Evolutionary conservation across 73 alveolate genomes (phyloP).

Genomic region (Paramecium caudatum): DNA sequence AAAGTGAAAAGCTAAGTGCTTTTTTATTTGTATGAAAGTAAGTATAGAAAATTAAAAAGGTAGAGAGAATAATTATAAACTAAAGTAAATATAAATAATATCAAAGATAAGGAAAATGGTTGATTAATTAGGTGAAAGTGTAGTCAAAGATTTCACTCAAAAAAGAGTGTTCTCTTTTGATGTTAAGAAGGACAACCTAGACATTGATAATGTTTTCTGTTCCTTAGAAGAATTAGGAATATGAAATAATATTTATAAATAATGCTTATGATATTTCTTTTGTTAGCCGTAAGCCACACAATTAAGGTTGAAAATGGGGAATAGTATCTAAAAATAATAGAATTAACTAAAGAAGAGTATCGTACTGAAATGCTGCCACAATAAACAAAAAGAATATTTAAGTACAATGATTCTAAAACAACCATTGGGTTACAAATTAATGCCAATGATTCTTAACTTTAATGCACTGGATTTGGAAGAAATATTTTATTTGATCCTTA

Average conservation of each 20-base stretch:
- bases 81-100: slow-evolving; percentile 65
- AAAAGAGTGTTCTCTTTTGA: slow-evolving; percentile 71
- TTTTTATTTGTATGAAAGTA: slow-evolving; percentile 78
- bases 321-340: neutral
- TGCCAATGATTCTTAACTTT: neutral
- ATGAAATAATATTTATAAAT: no score
- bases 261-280: no score
- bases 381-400: slow-evolving; percentile 50
- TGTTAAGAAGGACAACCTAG: slow-evolving; percentile 72
- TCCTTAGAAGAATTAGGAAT: slow-evolving; percentile 79
- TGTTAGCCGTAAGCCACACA: neutral
- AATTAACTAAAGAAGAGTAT: neutral
- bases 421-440: slow-evolving; percentile 15
- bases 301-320: neutral
- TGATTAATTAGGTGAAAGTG: slow-evolving; percentile 79
- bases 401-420: slow-evolving; percentile 43
- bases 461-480: neutral
- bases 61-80: slow-evolving; percentile 78
- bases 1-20: slow-evolving; percentile 76
- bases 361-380: slow-evolving; percentile 25
- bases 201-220: slow-evolving; percentile 79
- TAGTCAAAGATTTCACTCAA: slow-evolving; percentile 79
- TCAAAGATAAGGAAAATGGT: slow-evolving; percentile 62
- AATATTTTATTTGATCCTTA: slow-evolving; percentile 15
- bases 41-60: slow-evolving; percentile 74